A percentile compares a stretch with the other conserved stretches of the same genome.
phyloP scores from a whole-genome alignment of 2,329 filamentous ascomycete species.

The Fusarium miscanthi region DNA sequence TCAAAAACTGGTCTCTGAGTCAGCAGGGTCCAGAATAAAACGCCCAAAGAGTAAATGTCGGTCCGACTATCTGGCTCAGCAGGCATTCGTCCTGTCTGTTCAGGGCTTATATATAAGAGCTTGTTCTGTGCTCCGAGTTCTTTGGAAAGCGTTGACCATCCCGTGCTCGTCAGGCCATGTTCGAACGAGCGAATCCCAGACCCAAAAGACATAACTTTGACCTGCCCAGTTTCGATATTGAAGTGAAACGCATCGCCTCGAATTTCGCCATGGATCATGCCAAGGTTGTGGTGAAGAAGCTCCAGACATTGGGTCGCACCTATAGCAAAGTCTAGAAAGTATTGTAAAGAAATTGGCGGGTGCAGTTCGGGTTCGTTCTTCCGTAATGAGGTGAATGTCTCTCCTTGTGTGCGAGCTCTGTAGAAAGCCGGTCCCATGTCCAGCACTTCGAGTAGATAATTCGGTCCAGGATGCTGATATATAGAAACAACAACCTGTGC shows the following conservation, averaged over 20 bases:
- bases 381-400: constrained; percentile 59
- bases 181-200: constrained; percentile 90
- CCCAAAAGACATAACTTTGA: constrained; percentile 86
- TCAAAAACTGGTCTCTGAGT: constrained; percentile 84
- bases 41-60: constrained; percentile 91
- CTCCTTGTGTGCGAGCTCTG: constrained; percentile 63
- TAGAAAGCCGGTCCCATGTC: constrained; percentile 84
- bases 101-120: constrained; percentile 90
- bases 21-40: constrained; percentile 88
- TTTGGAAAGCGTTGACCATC: constrained; percentile 85
- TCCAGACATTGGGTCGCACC: constrained; percentile 88
- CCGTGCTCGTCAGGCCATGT: constrained; percentile 84
- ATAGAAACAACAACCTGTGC: constrained; percentile 81
- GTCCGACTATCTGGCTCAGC: constrained; percentile 92
- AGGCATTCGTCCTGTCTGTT: constrained; percentile 93
- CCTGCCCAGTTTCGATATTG: constrained; percentile 73
- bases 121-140: constrained; percentile 90
- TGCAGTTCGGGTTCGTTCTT: constrained; percentile 61
- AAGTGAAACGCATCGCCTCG: constrained; percentile 92
- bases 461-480: constrained; percentile 80
- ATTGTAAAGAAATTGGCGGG: constrained; percentile 74
- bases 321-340: constrained; percentile 91
- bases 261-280: constrained; percentile 90
- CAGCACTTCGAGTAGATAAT: constrained; percentile 76
- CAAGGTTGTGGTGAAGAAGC: constrained; percentile 88